Evolutionary conservation across 1,284 basidiomycete species (phyloP).

Genomic region (Mycocalia duriaeana): DNA sequence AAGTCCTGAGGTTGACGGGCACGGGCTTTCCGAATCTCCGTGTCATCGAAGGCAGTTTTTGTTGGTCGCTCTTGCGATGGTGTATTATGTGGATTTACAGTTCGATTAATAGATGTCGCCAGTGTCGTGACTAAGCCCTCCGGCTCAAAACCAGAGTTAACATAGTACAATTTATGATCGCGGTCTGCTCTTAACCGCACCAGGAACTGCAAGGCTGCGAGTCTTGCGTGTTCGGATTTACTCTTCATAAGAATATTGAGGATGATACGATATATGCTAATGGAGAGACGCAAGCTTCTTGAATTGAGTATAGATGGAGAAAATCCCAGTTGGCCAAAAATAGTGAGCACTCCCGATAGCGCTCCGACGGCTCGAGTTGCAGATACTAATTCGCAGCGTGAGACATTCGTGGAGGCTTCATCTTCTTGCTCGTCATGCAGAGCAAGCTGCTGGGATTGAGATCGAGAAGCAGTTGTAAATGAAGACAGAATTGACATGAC

Average conservation of each 20-base stretch:
- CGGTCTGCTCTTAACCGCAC: constrained; percentile 88
- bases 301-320: constrained; percentile 49
- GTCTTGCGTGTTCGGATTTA: constrained; percentile 58
- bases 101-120: constrained; percentile 43
- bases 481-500: constrained; percentile 63
- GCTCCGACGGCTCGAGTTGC: constrained; percentile 52
- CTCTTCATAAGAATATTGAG: constrained; percentile 39
- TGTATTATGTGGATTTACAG: constrained; percentile 10
- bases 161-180: constrained; percentile 83
- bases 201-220: constrained; percentile 82
- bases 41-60: constrained; percentile 25
- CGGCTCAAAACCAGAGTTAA: constrained; percentile 42
- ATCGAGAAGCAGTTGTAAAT: constrained; percentile 50
- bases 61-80: constrained; percentile 14
- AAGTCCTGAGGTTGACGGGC: constrained; percentile 48
- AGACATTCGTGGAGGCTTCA: constrained; percentile 20
- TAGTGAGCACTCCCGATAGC: constrained; percentile 55
- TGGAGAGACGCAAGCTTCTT: constrained; percentile 43
- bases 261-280: constrained; percentile 47
- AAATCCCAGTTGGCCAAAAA: constrained; percentile 69
- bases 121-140: constrained; percentile 50
- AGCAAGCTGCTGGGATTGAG: constrained; percentile 45
- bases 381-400: constrained; percentile 22
- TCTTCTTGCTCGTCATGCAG: constrained; percentile 21
- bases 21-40: constrained; percentile 43